phyloP scores from a whole-genome alignment of 2,329 filamentous ascomycete genomes.

The Fusarium azukiicola region DNA sequence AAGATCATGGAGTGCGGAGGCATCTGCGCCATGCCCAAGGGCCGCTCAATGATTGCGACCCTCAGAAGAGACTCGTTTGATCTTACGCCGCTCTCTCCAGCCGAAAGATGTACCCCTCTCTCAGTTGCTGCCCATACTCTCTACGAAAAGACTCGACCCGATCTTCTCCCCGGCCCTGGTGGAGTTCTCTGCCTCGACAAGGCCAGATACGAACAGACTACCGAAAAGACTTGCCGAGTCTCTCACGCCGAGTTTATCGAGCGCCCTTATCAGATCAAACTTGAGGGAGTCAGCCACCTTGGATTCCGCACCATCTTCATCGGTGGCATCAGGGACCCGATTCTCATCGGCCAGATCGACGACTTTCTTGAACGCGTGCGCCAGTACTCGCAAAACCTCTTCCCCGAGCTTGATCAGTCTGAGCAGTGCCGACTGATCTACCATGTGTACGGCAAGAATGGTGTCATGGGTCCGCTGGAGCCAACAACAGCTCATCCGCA shows the following conservation, averaged over 20 bases:
- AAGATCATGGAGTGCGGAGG: slow-evolving; percentile 76
- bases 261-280: slow-evolving; percentile 68
- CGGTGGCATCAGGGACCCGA: slow-evolving; percentile 69
- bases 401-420: slow-evolving; percentile 46
- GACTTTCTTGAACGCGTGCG: slow-evolving; percentile 57
- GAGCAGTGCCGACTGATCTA: slow-evolving; percentile 65
- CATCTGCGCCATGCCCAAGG: slow-evolving; percentile 70
- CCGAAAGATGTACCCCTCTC: slow-evolving; percentile 67
- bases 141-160: slow-evolving; percentile 75
- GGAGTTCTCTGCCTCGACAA: slow-evolving; percentile 66
- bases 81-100: slow-evolving; percentile 64
- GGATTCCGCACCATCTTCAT: slow-evolving; percentile 71
- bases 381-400: slow-evolving; percentile 47
- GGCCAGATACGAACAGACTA: slow-evolving; percentile 65
- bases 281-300: slow-evolving; percentile 68
- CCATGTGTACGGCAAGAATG: slow-evolving; percentile 68
- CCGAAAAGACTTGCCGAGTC: slow-evolving; percentile 61
- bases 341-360: slow-evolving; percentile 67
- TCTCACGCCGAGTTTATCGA: slow-evolving; percentile 62
- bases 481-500: slow-evolving; percentile 50
- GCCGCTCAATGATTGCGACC: slow-evolving; percentile 63
- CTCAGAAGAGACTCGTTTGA: slow-evolving; percentile 70
- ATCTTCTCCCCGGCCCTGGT: slow-evolving; percentile 71
- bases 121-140: slow-evolving; percentile 74
- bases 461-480: slow-evolving; percentile 58